Evolutionary conservation across 2,329 filamentous ascomycete genomes (phyloP).

Genomic region (Periglandula ipomoeae): DNA sequence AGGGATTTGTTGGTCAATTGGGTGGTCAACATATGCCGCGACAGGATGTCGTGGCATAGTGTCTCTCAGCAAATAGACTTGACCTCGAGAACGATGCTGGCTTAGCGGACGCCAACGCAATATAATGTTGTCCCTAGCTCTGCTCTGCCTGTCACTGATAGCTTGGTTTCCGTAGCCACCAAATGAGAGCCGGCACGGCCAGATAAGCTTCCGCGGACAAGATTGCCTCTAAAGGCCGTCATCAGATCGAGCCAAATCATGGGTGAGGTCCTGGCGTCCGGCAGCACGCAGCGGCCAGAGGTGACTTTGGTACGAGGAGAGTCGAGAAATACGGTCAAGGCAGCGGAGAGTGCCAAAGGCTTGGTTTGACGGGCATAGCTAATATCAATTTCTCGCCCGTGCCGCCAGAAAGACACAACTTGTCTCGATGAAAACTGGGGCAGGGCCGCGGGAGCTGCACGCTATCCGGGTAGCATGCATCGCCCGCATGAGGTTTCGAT

Average conservation of each 20-base stretch:
- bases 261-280: background rate
- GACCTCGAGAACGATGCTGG: no score
- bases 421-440: constrained; percentile 18
- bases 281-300: background rate
- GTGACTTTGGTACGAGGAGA: background rate
- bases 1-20: no score
- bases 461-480: constrained; percentile 22
- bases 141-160: no score
- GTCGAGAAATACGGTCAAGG: background rate
- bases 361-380: background rate
- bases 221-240: background rate
- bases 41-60: no score
- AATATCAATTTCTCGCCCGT: background rate
- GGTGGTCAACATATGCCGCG: no score
- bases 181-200: background rate
- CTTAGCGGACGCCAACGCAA: no score
- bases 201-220: background rate
- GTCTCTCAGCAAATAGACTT: no score
- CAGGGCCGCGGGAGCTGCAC: constrained; percentile 22
- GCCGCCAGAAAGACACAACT: background rate
- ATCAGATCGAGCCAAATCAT: background rate
- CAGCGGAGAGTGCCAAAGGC: background rate
- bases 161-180: no score
- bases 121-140: no score
- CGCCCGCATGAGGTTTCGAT: constrained; percentile 23